Percentiles rank a stretch among this genome's conserved stretches.
phyloP scores from a whole-genome alignment of 495 filamentous ascomycete genomes.

The Penicillium macrosclerotiorum region DNA sequence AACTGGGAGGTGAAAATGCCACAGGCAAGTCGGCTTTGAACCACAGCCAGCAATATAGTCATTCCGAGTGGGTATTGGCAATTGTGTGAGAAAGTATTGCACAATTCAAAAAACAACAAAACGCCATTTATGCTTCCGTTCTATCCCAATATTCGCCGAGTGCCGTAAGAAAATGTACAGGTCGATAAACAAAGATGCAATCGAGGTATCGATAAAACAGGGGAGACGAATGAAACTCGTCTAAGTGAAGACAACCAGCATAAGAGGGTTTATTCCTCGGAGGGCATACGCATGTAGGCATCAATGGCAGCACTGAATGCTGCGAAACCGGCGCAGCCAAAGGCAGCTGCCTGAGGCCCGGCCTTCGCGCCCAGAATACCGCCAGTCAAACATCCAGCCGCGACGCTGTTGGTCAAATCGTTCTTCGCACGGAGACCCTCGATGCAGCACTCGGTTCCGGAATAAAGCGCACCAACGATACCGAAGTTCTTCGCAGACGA shows the following conservation, averaged over 20 bases:
- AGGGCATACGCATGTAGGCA: slow-evolving; percentile 74
- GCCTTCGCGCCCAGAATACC: slow-evolving; percentile 80
- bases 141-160: slow-evolving; percentile 24
- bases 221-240: not conserved
- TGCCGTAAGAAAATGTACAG: slow-evolving; percentile 23
- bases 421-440: slow-evolving; percentile 91
- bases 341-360: slow-evolving; percentile 83
- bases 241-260: not conserved
- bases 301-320: slow-evolving; percentile 96
- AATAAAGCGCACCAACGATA: slow-evolving; percentile 82
- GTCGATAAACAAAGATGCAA: slow-evolving; percentile 4
- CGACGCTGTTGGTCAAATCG: slow-evolving; percentile 83
- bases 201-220: not conserved
- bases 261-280: slow-evolving; percentile 21
- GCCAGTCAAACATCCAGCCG: slow-evolving; percentile 88
- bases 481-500: slow-evolving; percentile 94
- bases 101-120: slow-evolving; percentile 20
- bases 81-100: too few relatives aligned
- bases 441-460: slow-evolving; percentile 92
- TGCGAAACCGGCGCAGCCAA: slow-evolving; percentile 92
- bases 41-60: too few relatives aligned
- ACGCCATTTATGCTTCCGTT: slow-evolving; percentile 29
- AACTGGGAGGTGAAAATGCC: too few relatives aligned
- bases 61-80: too few relatives aligned
- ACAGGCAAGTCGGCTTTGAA: too few relatives aligned